A percentile compares a stretch with the other conserved stretches of the same genome.
These are phyloP conservation scores for Mycena polygramma DNA, from an alignment of 768 basidiomycete genomes.

Conservation along the genomic window DNA sequence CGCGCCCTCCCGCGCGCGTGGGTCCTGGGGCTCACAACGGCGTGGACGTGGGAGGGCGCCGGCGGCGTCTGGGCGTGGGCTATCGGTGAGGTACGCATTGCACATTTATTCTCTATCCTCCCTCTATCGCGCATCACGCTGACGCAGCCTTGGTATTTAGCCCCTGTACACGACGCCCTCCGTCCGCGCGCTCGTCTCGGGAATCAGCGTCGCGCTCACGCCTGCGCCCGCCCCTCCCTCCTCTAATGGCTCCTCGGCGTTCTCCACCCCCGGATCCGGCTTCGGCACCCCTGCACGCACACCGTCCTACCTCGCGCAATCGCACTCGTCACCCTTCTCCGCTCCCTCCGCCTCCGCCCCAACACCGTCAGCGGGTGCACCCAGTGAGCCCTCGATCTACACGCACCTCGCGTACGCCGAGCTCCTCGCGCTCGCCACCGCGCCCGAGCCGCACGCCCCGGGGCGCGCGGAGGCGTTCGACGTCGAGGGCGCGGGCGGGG, in stretches of 20 bases:
- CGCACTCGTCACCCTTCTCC: constrained; percentile 40
- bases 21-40: constrained; percentile 64
- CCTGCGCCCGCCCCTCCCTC: constrained; percentile 37
- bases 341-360: constrained; percentile 35
- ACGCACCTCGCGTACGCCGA: constrained; percentile 79
- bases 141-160: constrained; percentile 47
- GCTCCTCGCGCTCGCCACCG: constrained; percentile 62
- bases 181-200: constrained; percentile 66
- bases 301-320: too few relatives aligned
- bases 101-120: neutral
- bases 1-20: constrained; percentile 62
- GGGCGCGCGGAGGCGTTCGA: constrained; percentile 39
- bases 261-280: constrained; percentile 39
- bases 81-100: constrained; percentile 69
- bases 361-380: constrained; percentile 64
- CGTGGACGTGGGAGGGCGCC: constrained; percentile 73
- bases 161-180: constrained; percentile 49
- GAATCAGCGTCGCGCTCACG: constrained; percentile 65
- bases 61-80: constrained; percentile 71
- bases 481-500: constrained; percentile 65
- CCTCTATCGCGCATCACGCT: neutral
- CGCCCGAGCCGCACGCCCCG: constrained; percentile 48
- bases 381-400: constrained; percentile 53
- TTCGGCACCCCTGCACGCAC: too few relatives aligned
- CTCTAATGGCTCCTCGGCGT: constrained; percentile 6